Percentiles rank a stretch among this genome's conserved stretches.
Conservation (phyloP, 305 asterid genomes). For the Coffea humblotiana region DNA sequence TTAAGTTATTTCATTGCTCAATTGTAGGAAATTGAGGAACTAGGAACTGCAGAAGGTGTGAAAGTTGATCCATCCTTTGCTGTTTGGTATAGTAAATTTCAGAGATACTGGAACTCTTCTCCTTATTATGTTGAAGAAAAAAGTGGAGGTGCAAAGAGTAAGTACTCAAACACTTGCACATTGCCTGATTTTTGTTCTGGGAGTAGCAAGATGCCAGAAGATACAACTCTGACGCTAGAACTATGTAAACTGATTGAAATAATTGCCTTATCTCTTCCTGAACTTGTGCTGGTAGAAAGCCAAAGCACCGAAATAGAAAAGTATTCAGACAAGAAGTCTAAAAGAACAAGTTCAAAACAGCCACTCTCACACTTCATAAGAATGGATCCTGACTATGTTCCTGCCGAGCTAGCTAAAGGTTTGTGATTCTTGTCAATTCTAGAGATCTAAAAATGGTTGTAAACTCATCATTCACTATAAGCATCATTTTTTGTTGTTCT, state of each 20-base stretch:
- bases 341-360: slow-evolving; percentile 30
- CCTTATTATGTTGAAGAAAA: slow-evolving; percentile 53
- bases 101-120: slow-evolving; percentile 42
- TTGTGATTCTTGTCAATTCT: slow-evolving; percentile 16
- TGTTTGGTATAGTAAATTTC: slow-evolving; percentile 41
- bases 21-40: slow-evolving; percentile 49
- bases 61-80: slow-evolving; percentile 28
- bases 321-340: slow-evolving; percentile 42
- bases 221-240: background rate
- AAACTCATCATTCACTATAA: background rate
- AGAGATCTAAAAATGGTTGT: background rate
- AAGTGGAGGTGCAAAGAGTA: slow-evolving; percentile 38
- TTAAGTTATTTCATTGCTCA: background rate
- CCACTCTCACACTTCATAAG: slow-evolving; percentile 50
- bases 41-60: slow-evolving; percentile 43
- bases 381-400: slow-evolving; percentile 48
- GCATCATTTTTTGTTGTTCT: background rate
- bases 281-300: slow-evolving; percentile 37
- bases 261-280: background rate
- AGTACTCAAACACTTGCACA: slow-evolving; percentile 8
- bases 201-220: background rate
- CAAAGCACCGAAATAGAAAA: slow-evolving; percentile 57
- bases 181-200: background rate
- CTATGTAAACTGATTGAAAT: slow-evolving; percentile 11
- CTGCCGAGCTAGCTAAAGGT: slow-evolving; percentile 73